Evolutionary conservation across 345 rosid species (phyloP).

Genomic region (Linum usitatissimum): DNA sequence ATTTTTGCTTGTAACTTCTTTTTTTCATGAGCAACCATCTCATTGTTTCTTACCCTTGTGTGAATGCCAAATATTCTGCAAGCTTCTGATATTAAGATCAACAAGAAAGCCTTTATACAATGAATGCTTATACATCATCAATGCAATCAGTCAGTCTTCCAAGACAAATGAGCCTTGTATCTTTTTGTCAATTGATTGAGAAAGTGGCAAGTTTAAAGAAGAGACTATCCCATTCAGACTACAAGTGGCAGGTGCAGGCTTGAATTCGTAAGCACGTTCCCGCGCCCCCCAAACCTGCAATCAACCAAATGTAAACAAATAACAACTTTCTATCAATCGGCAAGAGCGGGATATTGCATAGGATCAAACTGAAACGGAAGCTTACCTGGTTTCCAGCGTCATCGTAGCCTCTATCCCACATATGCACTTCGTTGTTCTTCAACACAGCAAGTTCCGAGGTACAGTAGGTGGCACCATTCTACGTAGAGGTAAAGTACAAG

Average conservation of each 20-base stretch:
- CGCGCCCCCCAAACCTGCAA: constrained; percentile 84
- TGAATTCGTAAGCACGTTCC: constrained; percentile 72
- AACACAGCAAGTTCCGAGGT: constrained; percentile 73
- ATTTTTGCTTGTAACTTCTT: background rate
- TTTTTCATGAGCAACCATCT: too few species aligned
- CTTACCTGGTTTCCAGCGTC: constrained; percentile 63
- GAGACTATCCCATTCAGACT: constrained; percentile 41
- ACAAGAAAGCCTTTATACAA: background rate
- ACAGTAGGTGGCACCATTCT: constrained; percentile 72
- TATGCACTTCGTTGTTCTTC: constrained; percentile 77
- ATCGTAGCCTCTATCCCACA: constrained; percentile 90
- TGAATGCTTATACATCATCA: background rate
- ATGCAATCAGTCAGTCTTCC: constrained; percentile 36
- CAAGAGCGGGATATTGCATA: background rate
- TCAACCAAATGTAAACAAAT: background rate
- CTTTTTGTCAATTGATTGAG: constrained; percentile 44
- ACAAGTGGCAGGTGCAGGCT: constrained; percentile 53
- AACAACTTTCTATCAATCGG: background rate
- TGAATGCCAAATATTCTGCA: too few species aligned
- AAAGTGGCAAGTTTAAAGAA: constrained; percentile 41
- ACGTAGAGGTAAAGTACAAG: background rate
- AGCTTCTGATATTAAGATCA: background rate
- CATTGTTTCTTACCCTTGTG: too few species aligned
- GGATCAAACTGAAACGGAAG: background rate
- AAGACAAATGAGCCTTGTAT: constrained; percentile 76